Evolutionary conservation across 139 green algal genomes (phyloP).

Genomic region (Coelastrella sp.): DNA sequence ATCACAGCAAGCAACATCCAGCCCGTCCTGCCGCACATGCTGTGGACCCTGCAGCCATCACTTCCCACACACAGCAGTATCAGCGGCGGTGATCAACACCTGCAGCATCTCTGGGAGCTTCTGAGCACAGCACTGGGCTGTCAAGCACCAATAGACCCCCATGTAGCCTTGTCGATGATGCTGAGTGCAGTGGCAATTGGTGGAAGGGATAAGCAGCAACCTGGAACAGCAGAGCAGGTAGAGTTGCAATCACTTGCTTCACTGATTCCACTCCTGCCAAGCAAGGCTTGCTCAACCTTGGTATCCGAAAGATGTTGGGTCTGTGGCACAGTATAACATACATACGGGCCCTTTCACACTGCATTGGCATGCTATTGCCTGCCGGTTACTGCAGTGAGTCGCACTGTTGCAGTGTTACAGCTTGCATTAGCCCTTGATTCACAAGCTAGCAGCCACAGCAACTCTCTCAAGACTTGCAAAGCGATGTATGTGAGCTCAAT

Average conservation of each 20-base stretch:
- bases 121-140: slow-evolving; percentile 17
- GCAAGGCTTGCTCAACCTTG: neutral
- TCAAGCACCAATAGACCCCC: neutral
- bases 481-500: neutral
- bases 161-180: slow-evolving; percentile 1
- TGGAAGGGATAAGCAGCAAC: neutral
- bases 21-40: neutral
- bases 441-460: too few species aligned
- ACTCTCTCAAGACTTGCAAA: too few species aligned
- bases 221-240: slow-evolving; percentile 19
- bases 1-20: slow-evolving; percentile 14
- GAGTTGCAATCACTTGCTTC: neutral
- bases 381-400: too few species aligned
- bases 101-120: slow-evolving; percentile 17
- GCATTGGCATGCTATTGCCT: too few species aligned
- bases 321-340: too few species aligned
- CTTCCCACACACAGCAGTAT: neutral
- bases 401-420: too few species aligned
- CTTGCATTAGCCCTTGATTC: too few species aligned
- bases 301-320: neutral
- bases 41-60: neutral
- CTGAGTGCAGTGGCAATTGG: slow-evolving; percentile 19
- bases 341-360: too few species aligned
- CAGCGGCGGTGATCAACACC: slow-evolving; percentile 4
- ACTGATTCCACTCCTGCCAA: neutral